A percentile compares a stretch with the other conserved stretches of the same genome.
phyloP scores from a whole-genome alignment of 129 eudicot species.

The Centaurea solstitialis region DNA sequence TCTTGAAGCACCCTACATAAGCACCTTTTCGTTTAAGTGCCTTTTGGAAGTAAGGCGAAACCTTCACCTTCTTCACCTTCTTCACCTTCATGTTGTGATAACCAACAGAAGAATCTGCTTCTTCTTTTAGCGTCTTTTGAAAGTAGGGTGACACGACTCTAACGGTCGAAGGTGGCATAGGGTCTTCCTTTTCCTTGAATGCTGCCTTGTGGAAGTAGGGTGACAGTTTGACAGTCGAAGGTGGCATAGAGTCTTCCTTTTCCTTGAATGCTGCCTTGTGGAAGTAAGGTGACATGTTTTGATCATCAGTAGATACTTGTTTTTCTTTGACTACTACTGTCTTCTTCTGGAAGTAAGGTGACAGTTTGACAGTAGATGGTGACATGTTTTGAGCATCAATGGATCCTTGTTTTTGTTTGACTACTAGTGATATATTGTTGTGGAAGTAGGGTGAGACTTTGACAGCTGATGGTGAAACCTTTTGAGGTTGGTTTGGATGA shows the following conservation, averaged over 20 bases:
- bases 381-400: background rate
- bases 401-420: background rate
- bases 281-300: conserved; percentile 23
- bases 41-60: too few species aligned
- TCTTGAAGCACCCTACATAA: too few species aligned
- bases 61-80: conserved; percentile 21
- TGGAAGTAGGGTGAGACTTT: background rate
- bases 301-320: background rate
- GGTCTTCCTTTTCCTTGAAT: background rate
- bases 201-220: too few species aligned
- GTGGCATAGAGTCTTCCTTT: too few species aligned
- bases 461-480: too few species aligned
- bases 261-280: too few species aligned
- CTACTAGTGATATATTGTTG: too few species aligned
- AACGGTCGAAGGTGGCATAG: background rate
- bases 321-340: background rate
- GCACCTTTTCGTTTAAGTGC: too few species aligned
- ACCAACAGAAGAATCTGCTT: too few species aligned
- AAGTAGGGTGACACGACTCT: conserved; percentile 25
- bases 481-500: background rate
- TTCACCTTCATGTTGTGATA: too few species aligned
- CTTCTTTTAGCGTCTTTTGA: background rate
- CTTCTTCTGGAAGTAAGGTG: background rate
- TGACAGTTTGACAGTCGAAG: too few species aligned
- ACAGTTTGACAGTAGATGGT: too few species aligned